phyloP scores from a whole-genome alignment of 1,139 yeast genomes.

The Lodderomyces pseudojiufengensis region DNA sequence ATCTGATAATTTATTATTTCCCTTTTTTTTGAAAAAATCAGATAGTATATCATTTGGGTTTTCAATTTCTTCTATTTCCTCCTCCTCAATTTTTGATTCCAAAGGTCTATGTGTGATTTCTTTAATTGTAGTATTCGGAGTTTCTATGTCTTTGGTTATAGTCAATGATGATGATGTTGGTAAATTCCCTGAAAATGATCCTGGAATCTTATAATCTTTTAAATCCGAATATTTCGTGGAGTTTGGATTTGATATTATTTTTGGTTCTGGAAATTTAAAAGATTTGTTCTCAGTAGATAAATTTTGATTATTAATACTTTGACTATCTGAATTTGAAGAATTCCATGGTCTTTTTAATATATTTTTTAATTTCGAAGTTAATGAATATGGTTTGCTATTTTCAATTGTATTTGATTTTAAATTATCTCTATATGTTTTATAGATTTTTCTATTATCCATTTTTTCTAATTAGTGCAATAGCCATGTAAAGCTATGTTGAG shows the following conservation, averaged over 20 bases:
- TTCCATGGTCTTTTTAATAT: constrained; percentile 20
- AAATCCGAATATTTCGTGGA: not conserved
- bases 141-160: not conserved
- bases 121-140: not conserved
- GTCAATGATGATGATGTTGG: constrained; percentile 1
- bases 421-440: constrained; percentile 27
- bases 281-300: not conserved
- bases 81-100: not conserved
- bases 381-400: constrained; percentile 13
- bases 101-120: no score
- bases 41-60: constrained; percentile 59
- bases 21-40: constrained; percentile 69
- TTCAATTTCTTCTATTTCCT: constrained; percentile 6
- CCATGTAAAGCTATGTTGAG: no score
- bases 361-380: constrained; percentile 33
- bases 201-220: constrained; percentile 8
- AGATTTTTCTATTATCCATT: constrained; percentile 44
- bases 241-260: not conserved
- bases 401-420: constrained; percentile 14
- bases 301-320: constrained; percentile 1
- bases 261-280: constrained; percentile 1
- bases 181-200: constrained; percentile 7
- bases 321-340: constrained; percentile 5
- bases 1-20: constrained; percentile 69
- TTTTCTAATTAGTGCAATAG: no score